phyloP scores from a whole-genome alignment of 257 asterid species.

The Solanum gracilifrons region DNA sequence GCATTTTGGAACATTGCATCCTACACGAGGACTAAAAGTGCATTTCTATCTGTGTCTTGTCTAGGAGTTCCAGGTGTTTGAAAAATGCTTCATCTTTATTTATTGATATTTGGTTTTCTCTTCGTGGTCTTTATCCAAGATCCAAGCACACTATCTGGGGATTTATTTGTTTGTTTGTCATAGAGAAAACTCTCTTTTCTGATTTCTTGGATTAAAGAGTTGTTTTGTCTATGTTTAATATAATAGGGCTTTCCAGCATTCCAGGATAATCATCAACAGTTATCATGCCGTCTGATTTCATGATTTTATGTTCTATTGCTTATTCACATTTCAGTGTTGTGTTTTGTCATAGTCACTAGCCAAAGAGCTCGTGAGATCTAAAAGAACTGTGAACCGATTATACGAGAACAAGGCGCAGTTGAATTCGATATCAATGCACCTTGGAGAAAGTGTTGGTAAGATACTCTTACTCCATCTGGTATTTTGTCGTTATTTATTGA shows the following conservation, averaged over 20 bases:
- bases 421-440: slow-evolving; percentile 93
- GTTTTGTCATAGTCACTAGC: slow-evolving; percentile 56
- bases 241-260: neutral
- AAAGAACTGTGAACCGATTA: slow-evolving; percentile 70
- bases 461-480: neutral
- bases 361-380: slow-evolving; percentile 82
- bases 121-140: neutral
- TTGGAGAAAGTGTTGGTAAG: slow-evolving; percentile 93
- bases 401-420: slow-evolving; percentile 89
- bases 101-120: neutral
- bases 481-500: neutral
- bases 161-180: neutral
- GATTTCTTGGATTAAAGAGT: neutral
- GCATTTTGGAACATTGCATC: neutral
- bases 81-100: neutral
- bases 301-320: neutral
- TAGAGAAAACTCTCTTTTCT: neutral
- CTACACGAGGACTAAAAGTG: neutral
- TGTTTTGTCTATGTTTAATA: neutral
- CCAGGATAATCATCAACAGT: neutral
- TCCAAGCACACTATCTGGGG: neutral
- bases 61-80: neutral
- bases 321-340: neutral
- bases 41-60: neutral
- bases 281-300: neutral